These are phyloP conservation scores for Saccharomycopsis sp. DNA, from an alignment of 805 yeast genomes.

Conservation along the genomic window DNA sequence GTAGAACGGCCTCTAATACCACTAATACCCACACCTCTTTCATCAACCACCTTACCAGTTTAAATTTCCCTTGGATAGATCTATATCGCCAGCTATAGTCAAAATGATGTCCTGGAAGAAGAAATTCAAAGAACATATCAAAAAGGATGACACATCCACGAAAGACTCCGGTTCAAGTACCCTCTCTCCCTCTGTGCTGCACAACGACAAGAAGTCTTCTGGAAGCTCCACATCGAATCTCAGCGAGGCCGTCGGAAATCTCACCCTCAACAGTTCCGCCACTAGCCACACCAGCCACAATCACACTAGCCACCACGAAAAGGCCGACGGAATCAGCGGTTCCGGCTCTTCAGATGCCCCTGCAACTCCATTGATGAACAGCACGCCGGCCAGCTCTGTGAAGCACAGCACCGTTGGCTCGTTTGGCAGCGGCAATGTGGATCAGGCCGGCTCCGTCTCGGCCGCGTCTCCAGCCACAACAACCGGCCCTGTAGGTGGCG, in stretches of 20 bases:
- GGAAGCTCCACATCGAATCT: conserved; percentile 4
- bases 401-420: background rate
- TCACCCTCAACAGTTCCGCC: conserved; percentile 7
- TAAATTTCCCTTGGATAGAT: no score
- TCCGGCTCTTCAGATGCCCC: no score
- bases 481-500: background rate
- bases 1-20: no score
- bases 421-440: no score
- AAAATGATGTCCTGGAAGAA: conserved; percentile 21
- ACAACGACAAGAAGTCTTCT: conserved; percentile 1
- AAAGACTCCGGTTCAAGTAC: background rate
- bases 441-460: no score
- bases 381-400: background rate
- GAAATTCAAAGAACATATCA: conserved; percentile 19
- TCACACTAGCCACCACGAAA: background rate
- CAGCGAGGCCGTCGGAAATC: conserved; percentile 10
- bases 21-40: no score
- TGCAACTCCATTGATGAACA: no score
- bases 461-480: background rate
- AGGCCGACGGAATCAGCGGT: no score
- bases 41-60: background rate
- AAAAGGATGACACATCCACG: conserved; percentile 12
- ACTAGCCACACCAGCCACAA: background rate
- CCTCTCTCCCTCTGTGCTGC: conserved; percentile 14
- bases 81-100: no score